These are phyloP conservation scores for Aristolochia californica DNA, from an alignment of 164 flowering plant genomes.

Conservation along the genomic window DNA sequence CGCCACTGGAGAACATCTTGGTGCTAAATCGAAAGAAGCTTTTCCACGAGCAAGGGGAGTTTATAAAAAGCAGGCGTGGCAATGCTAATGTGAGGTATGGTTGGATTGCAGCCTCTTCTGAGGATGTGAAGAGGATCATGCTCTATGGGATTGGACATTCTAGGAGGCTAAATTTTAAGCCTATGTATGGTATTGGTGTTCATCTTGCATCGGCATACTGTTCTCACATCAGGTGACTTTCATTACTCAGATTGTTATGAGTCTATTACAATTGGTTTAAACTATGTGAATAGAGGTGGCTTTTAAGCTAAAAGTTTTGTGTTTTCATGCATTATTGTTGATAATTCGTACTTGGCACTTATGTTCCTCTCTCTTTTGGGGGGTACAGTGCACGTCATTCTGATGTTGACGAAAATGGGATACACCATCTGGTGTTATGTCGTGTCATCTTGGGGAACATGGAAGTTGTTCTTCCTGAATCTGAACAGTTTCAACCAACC, in stretches of 20 bases:
- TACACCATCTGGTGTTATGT: conserved; percentile 63
- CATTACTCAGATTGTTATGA: background rate
- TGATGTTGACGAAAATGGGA: conserved; percentile 95
- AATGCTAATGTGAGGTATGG: conserved; percentile 73
- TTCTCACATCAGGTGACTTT: conserved; percentile 43
- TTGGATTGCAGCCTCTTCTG: conserved; percentile 68
- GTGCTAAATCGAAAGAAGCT: conserved; percentile 39
- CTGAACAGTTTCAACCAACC: conserved; percentile 62
- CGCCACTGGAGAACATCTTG: conserved; percentile 14
- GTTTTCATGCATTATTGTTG: too few relatives aligned
- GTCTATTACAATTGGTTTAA: background rate
- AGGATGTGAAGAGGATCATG: conserved; percentile 33
- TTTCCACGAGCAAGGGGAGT: conserved; percentile 69
- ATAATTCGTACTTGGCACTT: conserved; percentile 25
- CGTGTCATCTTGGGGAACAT: conserved; percentile 91
- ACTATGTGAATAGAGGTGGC: too few relatives aligned
- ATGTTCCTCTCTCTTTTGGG: conserved; percentile 18
- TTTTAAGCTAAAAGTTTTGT: too few relatives aligned
- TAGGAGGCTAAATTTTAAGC: conserved; percentile 22
- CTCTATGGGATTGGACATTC: conserved; percentile 49
- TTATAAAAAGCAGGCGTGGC: conserved; percentile 50
- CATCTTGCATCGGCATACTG: conserved; percentile 50
- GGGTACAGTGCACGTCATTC: conserved; percentile 43
- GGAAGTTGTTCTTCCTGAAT: conserved; percentile 62
- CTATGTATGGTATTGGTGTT: conserved; percentile 57